These are phyloP conservation scores for Aureoboletus auriporus DNA, from an alignment of 768 basidiomycete genomes.

Conservation along the genomic window DNA sequence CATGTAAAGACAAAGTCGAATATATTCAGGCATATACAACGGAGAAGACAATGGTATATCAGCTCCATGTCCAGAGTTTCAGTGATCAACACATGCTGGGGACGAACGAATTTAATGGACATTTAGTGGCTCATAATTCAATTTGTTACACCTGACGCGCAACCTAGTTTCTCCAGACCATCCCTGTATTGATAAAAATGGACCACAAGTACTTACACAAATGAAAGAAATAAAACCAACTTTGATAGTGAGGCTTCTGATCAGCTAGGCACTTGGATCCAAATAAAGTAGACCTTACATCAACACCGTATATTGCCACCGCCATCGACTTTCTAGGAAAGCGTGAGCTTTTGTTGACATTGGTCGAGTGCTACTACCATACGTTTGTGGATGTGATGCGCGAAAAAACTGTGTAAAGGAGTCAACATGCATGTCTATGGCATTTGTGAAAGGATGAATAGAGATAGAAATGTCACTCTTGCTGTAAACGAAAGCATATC, in stretches of 20 bases:
- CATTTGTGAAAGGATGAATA: conserved; percentile 14
- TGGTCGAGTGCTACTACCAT: conserved; percentile 6
- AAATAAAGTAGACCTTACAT: conserved; percentile 27
- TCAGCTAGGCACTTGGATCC: background rate
- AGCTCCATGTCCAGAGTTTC: too few species aligned
- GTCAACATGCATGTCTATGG: background rate
- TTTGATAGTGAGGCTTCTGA: conserved; percentile 4
- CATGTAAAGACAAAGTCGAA: too few species aligned
- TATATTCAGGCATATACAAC: too few species aligned
- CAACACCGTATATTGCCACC: conserved; percentile 30
- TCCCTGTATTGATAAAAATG: background rate
- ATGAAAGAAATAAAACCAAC: conserved; percentile 29
- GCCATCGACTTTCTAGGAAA: conserved; percentile 22
- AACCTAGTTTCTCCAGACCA: conserved; percentile 27
- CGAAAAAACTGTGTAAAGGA: conserved; percentile 29
- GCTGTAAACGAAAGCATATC: too few species aligned
- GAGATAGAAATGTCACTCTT: too few species aligned
- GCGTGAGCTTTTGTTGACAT: background rate
- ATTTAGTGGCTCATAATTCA: background rate
- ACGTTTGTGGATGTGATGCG: conserved; percentile 41
- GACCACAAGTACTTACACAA: conserved; percentile 20
- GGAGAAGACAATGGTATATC: too few species aligned
- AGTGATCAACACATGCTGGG: too few species aligned
- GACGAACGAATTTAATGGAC: conserved; percentile 16
- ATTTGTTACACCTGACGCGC: conserved; percentile 24